Conservation (phyloP, 352 stramenopile genomes). For the Thraustotheca clavata region DNA sequence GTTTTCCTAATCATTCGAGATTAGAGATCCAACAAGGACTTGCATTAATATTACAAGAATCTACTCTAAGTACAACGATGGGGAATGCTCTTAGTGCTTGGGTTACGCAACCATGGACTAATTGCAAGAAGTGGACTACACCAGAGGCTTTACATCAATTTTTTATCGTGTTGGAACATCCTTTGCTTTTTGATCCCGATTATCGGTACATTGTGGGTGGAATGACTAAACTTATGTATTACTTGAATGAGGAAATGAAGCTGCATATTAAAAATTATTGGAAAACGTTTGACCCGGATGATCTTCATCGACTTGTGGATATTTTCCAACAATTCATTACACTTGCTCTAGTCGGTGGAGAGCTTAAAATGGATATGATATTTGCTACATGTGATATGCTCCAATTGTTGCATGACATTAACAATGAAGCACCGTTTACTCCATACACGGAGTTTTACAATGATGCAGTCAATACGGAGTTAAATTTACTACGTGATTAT, state of each 20-base stretch:
- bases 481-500: slow-evolving; percentile 76
- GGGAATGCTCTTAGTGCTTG: slow-evolving; percentile 56
- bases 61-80: slow-evolving; percentile 39
- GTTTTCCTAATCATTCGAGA: slow-evolving; percentile 11
- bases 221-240: slow-evolving; percentile 60
- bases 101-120: slow-evolving; percentile 64
- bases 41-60: neutral
- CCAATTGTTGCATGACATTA: slow-evolving; percentile 58
- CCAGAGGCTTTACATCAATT: slow-evolving; percentile 46
- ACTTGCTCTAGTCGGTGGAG: slow-evolving; percentile 52
- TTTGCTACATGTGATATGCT: slow-evolving; percentile 61
- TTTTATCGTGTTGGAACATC: slow-evolving; percentile 63
- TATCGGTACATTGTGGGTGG: slow-evolving; percentile 63
- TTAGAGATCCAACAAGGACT: slow-evolving; percentile 12
- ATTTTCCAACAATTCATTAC: slow-evolving; percentile 74
- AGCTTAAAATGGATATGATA: slow-evolving; percentile 63
- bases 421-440: slow-evolving; percentile 39
- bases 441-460: slow-evolving; percentile 76
- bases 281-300: slow-evolving; percentile 43
- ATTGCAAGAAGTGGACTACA: slow-evolving; percentile 57
- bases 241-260: slow-evolving; percentile 42
- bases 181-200: slow-evolving; percentile 65
- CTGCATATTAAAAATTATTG: slow-evolving; percentile 44
- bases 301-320: slow-evolving; percentile 54
- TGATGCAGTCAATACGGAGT: slow-evolving; percentile 69